Evolutionary conservation across 208 protist genomes (phyloP), one percentile per base, ranked within the genome.

Genomic region (Trypanosomatidae sp.): DNA sequence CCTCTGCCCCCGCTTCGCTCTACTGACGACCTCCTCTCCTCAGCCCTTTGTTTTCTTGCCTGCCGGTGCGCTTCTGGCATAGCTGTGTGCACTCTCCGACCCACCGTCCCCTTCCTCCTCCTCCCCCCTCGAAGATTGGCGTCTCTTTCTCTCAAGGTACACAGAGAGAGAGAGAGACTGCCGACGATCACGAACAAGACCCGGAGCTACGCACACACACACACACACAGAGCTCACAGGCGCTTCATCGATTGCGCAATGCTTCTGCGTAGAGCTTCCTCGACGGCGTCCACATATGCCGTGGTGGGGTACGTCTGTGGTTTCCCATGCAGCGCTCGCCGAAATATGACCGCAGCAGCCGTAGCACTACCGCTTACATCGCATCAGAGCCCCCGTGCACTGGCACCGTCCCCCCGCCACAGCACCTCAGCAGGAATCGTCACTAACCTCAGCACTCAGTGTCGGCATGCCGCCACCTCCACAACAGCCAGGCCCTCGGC

Each of bases 251-350:
- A 13, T 17, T 30, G n/a, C 12, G 64, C 64, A 3, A 68, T 68
- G 64, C 43, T 47, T 28, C 44, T 68, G 22, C 64, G 64, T 41
- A 68, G 64, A 28, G 28, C 25, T 36, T 9, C 46, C 64, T 17
- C 44, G 10, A 33, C 46, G 7, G 25, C 25, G 44, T 39, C 64
- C 28, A 53, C 64, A n/a, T 36, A 13, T 53, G 64, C 64, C 46
- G 3, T 55, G 10, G 64, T 25, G 15, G 64, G 64, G 10, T 36
- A 68, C 44, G 44, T 53, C 19, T n/a, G 44, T 25, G 10, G 43
- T 19, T 12, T 46, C 25, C 3, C 44, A 36, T 68, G 41, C 44
- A 55, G 41, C 46, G 25, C 25, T 53, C 44, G 25, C 64, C 41
- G 17, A 41, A 49, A 3, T 15, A 39, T 53, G n/a, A 19, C 43